phyloP scores from a whole-genome alignment of 2,329 filamentous ascomycete species.

The Cladophialophora bantiana region DNA sequence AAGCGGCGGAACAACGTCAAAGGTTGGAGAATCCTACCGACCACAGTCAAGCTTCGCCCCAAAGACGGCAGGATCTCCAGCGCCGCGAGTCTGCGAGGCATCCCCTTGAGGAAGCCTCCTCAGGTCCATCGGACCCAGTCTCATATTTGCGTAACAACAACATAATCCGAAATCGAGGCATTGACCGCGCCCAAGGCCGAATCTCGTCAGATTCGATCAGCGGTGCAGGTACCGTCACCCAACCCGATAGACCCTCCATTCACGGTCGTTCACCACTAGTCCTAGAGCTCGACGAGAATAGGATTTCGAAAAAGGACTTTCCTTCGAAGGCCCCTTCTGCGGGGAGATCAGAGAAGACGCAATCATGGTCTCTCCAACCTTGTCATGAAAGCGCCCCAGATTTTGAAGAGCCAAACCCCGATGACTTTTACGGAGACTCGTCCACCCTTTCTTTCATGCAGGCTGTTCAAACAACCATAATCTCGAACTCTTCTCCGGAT shows the following conservation, averaged over 20 bases:
- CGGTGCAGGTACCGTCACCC: background rate
- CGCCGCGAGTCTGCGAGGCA: background rate
- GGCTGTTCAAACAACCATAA: background rate
- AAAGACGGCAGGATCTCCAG: background rate
- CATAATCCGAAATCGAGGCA: background rate
- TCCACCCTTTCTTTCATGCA: slow-evolving; percentile 1
- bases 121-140: background rate
- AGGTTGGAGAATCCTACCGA: background rate
- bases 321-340: background rate
- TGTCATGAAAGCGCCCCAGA: background rate
- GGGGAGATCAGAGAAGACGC: background rate
- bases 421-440: slow-evolving; percentile 1
- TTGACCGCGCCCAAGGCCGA: background rate
- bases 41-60: background rate
- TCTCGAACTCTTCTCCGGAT: background rate
- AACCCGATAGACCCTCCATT: background rate
- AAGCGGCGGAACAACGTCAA: background rate
- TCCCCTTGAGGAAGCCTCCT: background rate
- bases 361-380: background rate
- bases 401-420: background rate
- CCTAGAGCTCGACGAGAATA: background rate
- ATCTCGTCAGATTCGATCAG: background rate
- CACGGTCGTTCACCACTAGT: background rate
- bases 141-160: background rate
- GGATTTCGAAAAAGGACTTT: background rate